These are phyloP conservation scores for Lasiosphaeria ovina DNA, from an alignment of 495 filamentous ascomycete genomes.

Conservation along the genomic window DNA sequence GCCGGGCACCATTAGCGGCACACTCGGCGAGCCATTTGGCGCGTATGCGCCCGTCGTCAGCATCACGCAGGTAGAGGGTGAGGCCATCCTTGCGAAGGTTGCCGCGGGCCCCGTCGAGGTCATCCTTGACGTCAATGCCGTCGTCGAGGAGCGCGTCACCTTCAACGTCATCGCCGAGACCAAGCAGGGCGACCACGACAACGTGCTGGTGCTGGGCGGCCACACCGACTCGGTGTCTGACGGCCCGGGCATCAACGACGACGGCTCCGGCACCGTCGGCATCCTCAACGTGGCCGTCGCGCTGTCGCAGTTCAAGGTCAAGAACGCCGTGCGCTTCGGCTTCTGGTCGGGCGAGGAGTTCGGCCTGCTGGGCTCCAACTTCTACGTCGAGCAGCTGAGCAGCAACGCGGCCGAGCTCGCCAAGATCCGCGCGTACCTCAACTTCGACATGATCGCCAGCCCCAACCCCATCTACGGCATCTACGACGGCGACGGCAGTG, in stretches of 20 bases:
- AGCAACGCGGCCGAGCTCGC: constrained; percentile 42
- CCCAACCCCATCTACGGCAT: constrained; percentile 68
- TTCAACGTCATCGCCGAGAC: constrained; percentile 70
- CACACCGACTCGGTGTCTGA: constrained; percentile 68
- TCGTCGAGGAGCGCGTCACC: constrained; percentile 48
- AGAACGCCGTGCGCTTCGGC: constrained; percentile 66
- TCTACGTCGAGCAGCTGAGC: constrained; percentile 50
- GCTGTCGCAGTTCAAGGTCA: constrained; percentile 56
- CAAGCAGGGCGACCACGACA: constrained; percentile 62
- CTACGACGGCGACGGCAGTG: constrained; percentile 68
- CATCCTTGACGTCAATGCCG: constrained; percentile 31
- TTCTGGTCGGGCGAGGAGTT: constrained; percentile 70
- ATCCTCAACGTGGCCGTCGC: constrained; percentile 62
- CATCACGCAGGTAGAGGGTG: constrained; percentile 53
- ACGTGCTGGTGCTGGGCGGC: constrained; percentile 61
- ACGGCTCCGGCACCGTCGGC: constrained; percentile 63
- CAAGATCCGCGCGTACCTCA: constrained; percentile 66
- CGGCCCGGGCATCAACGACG: constrained; percentile 49
- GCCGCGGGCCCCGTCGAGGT: constrained; percentile 30
- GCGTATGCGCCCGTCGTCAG: constrained; percentile 53
- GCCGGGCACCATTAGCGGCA: constrained; percentile 49
- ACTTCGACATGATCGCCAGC: constrained; percentile 77
- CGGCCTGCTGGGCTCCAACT: constrained; percentile 61
- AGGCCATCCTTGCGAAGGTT: constrained; percentile 43
- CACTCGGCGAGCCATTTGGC: constrained; percentile 51